These are phyloP conservation scores for Musa itinerans DNA, from an alignment of 176 grass and related monocot genomes.

Conservation along the genomic window DNA sequence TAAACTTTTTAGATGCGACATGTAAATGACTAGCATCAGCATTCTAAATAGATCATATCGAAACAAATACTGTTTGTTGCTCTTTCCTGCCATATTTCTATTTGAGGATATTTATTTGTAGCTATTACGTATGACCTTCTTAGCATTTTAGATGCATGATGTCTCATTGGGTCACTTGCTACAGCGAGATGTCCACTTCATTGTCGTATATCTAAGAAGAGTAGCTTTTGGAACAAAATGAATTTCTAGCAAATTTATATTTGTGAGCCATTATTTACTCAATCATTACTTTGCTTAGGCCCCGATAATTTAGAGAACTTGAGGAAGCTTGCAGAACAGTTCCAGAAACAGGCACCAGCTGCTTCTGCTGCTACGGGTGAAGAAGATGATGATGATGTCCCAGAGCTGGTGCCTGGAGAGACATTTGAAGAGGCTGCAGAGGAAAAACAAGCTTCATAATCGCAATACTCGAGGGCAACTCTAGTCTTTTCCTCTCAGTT, in stretches of 20 bases:
- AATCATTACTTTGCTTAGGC: constrained; percentile 33
- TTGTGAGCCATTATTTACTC: constrained; percentile 1
- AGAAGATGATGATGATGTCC: constrained; percentile 65
- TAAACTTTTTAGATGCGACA: background rate
- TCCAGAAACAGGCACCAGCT: constrained; percentile 71
- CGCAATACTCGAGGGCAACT: background rate
- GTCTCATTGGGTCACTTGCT: background rate
- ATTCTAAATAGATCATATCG: background rate
- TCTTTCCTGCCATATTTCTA: background rate
- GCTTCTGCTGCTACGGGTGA: constrained; percentile 33
- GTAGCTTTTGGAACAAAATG: background rate
- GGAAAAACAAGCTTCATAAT: constrained; percentile 50
- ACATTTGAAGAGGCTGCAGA: constrained; percentile 81
- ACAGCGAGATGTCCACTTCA: background rate
- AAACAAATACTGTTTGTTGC: background rate
- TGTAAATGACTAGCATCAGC: background rate
- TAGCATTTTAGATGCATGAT: background rate
- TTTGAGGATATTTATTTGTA: background rate
- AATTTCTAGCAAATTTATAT: background rate
- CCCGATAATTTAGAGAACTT: constrained; percentile 97
- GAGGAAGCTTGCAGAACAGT: constrained; percentile 77
- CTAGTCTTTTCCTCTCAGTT: background rate
- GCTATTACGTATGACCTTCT: no score
- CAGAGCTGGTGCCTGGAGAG: constrained; percentile 76
- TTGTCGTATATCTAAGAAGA: background rate